These are phyloP conservation scores for Alloascoidea africana DNA, from an alignment of 805 yeast genomes.

Conservation along the genomic window DNA sequence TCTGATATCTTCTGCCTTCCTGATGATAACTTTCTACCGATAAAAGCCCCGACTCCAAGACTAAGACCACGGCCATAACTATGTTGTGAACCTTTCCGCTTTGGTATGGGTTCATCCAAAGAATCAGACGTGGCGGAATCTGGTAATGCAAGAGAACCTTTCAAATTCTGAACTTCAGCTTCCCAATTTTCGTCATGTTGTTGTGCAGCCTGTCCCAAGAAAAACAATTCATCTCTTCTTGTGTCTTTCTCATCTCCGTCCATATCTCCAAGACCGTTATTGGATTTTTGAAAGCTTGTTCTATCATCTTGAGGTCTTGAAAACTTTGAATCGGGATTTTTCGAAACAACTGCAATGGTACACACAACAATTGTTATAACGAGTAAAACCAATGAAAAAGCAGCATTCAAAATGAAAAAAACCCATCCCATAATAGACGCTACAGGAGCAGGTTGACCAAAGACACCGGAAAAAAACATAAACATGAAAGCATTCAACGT, in stretches of 20 bases:
- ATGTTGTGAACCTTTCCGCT: no score
- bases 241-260: no score
- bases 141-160: no score
- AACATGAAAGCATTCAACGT: constrained; percentile 74
- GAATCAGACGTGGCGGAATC: no score
- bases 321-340: constrained; percentile 80
- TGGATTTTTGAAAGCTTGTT: constrained; percentile 58
- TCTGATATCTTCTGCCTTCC: no score
- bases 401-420: constrained; percentile 80
- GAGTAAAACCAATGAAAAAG: constrained; percentile 64
- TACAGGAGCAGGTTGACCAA: constrained; percentile 67
- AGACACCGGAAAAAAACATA: constrained; percentile 72
- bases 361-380: constrained; percentile 55
- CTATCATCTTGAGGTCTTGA: constrained; percentile 87
- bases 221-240: background rate
- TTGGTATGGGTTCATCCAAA: no score
- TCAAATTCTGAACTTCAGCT: background rate
- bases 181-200: background rate
- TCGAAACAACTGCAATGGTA: constrained; percentile 47
- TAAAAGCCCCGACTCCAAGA: no score
- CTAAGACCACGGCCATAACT: no score
- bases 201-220: background rate
- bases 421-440: constrained; percentile 85
- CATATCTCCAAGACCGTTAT: no score
- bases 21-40: no score